These are phyloP conservation scores for Pueraria montana DNA, from an alignment of 306 rosid species.

Conservation along the genomic window DNA sequence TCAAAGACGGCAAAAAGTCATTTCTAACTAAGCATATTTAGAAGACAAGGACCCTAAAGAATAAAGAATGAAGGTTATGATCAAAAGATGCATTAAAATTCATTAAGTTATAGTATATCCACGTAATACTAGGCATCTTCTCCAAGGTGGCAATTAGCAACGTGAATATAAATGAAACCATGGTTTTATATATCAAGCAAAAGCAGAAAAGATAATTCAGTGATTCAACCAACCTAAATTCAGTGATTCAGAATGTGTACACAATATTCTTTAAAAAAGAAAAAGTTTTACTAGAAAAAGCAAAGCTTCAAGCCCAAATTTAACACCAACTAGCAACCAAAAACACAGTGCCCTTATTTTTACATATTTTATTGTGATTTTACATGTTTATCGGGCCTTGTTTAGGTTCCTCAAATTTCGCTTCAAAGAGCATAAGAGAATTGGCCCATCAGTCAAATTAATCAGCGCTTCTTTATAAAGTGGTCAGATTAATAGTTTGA, in stretches of 20 bases:
- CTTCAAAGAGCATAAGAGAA: not conserved
- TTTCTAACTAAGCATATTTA: constrained; percentile 33
- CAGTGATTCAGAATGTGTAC: not conserved
- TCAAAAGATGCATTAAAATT: constrained; percentile 50
- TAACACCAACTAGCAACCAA: constrained; percentile 16
- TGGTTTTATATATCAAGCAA: constrained; percentile 7
- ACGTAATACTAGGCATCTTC: constrained; percentile 26
- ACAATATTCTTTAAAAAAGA: not conserved
- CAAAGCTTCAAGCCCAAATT: constrained; percentile 31
- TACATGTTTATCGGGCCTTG: constrained; percentile 10
- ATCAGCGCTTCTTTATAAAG: constrained; percentile 22
- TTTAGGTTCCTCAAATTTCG: constrained; percentile 30
- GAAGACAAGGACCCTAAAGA: constrained; percentile 39
- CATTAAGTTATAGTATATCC: constrained; percentile 12
- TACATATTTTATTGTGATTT: constrained; percentile 7
- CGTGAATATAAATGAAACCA: not conserved
- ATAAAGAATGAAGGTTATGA: constrained; percentile 45
- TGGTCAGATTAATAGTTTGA: constrained; percentile 24
- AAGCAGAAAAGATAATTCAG: constrained; percentile 18
- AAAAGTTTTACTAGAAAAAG: not conserved
- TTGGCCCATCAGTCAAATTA: constrained; percentile 38
- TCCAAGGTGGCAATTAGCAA: constrained; percentile 38
- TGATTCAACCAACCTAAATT: constrained; percentile 12
- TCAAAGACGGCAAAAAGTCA: constrained; percentile 44
- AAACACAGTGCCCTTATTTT: constrained; percentile 4